These are phyloP conservation scores for Pleurotus cornucopiae DNA, from an alignment of 768 basidiomycete species.

Conservation along the genomic window DNA sequence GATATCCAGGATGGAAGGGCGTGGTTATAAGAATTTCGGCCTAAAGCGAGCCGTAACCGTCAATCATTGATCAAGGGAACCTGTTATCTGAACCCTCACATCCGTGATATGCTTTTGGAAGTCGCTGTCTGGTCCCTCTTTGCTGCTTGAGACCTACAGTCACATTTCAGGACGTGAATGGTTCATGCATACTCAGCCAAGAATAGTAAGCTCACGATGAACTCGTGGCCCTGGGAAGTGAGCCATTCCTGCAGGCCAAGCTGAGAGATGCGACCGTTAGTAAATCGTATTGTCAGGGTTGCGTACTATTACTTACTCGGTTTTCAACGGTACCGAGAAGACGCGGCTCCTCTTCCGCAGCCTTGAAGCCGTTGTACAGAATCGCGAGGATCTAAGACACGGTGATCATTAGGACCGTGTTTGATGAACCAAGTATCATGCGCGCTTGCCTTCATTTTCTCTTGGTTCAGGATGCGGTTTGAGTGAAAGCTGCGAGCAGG, in stretches of 20 bases:
- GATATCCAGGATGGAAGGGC: slow-evolving; percentile 84
- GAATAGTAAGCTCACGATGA: slow-evolving; percentile 45
- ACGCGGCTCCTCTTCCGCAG: slow-evolving; percentile 66
- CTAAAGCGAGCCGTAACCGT: slow-evolving; percentile 28
- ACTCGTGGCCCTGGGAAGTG: slow-evolving; percentile 68
- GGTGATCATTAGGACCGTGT: not conserved
- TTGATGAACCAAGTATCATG: not conserved
- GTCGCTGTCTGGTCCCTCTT: slow-evolving; percentile 76
- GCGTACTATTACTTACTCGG: slow-evolving; percentile 35
- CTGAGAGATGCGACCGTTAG: slow-evolving; percentile 26
- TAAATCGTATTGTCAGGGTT: not conserved
- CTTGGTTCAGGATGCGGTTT: not conserved
- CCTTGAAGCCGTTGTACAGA: slow-evolving; percentile 64
- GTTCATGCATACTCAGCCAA: not conserved
- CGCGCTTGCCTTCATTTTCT: slow-evolving; percentile 5
- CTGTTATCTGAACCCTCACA: slow-evolving; percentile 35
- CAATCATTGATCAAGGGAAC: not conserved
- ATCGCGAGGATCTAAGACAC: slow-evolving; percentile 60
- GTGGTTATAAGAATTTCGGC: slow-evolving; percentile 81
- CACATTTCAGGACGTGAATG: not conserved
- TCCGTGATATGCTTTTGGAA: slow-evolving; percentile 83
- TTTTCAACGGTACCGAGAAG: slow-evolving; percentile 82
- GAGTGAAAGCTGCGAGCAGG: slow-evolving; percentile 1
- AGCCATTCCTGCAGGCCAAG: slow-evolving; percentile 74
- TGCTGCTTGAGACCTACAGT: slow-evolving; percentile 67